Evolutionary conservation across 1,284 basidiomycete species (phyloP), one percentile per base, ranked within the genome.

Genomic region (Apiotrichum porosum): DNA sequence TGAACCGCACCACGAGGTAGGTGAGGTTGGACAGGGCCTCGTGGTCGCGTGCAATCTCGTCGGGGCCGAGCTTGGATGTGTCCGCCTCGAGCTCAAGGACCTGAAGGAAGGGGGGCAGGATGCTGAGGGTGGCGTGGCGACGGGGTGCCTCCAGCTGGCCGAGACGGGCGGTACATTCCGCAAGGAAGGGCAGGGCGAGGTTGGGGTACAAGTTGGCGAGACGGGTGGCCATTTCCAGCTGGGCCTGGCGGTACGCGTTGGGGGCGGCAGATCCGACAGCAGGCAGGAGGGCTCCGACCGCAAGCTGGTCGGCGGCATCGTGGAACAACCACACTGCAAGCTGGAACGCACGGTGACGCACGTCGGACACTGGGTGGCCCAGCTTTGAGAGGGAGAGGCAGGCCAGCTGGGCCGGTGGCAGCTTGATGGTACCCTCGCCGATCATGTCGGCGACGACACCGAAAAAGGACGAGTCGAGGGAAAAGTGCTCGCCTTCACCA

Each of bases 341-440:
- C 51, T 82, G 79, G 67, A 93, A 86, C 1, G 92, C 86, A 39
- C 81, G 80, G n/a, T 80, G 79, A 6, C 92, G 83, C 36, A 86
- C 82, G 24, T 79, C 76, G 2, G 78, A 62, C 26, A 82, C 78
- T 3, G 83, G 81, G 67, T 94, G 87, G 30, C 87, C 86, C 3
- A 97, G 79, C 67, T 94, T 94, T 18, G 87, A 83, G 10, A 95
- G 74, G 0, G 85, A 86, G 5, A 94, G 77, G 60, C 85, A 92
- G n/a, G 83, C 79, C 10, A 83, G 76, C 63, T 94, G 88, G 8
- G 82, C 78, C 9, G 73, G 71, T 3, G 78, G 80, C 62, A 83
- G 81, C 28, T 88, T 76, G 19, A 70, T 52, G 13, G 56, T 54
- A 9, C 66, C 63, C 21, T 72, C 69, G 14, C 53, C 48, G 17